Conservation (phyloP, 768 basidiomycete species). For the Lactarius vividus region DNA sequence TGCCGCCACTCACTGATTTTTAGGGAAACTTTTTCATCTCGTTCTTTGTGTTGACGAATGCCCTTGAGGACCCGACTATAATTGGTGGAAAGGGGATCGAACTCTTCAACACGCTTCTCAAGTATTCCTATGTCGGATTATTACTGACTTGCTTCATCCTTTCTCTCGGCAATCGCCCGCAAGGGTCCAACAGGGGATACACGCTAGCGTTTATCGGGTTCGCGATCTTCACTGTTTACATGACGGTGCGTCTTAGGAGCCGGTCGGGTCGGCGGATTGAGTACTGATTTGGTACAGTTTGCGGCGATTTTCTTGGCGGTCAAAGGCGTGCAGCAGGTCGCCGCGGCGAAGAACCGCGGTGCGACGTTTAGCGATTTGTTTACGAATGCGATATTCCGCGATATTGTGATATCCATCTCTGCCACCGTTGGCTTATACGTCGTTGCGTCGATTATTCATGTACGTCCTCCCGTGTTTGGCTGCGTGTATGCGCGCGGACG, state of each 20-base stretch:
- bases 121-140: conserved; percentile 86
- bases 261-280: not conserved
- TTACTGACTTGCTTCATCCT: conserved; percentile 86
- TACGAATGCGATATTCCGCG: conserved; percentile 74
- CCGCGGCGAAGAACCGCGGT: conserved; percentile 42
- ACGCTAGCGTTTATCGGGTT: conserved; percentile 85
- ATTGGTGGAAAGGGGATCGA: conserved; percentile 56
- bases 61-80: conserved; percentile 67
- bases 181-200: conserved; percentile 86
- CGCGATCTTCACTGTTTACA: conserved; percentile 89
- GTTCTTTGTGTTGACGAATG: conserved; percentile 70
- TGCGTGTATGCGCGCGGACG: conserved; percentile 1
- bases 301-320: conserved; percentile 80
- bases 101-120: conserved; percentile 71
- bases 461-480: conserved; percentile 43
- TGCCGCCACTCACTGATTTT: not conserved
- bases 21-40: conserved; percentile 90
- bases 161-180: conserved; percentile 86
- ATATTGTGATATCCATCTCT: conserved; percentile 80
- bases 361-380: conserved; percentile 62
- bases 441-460: conserved; percentile 77
- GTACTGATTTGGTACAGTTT: conserved; percentile 42
- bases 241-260: conserved; percentile 61
- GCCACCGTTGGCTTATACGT: conserved; percentile 92
- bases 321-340: conserved; percentile 69